Evolutionary conservation across 345 rosid genomes (phyloP), one percentile per base, ranked within the genome.

Genomic region (Citrus sp.): DNA sequence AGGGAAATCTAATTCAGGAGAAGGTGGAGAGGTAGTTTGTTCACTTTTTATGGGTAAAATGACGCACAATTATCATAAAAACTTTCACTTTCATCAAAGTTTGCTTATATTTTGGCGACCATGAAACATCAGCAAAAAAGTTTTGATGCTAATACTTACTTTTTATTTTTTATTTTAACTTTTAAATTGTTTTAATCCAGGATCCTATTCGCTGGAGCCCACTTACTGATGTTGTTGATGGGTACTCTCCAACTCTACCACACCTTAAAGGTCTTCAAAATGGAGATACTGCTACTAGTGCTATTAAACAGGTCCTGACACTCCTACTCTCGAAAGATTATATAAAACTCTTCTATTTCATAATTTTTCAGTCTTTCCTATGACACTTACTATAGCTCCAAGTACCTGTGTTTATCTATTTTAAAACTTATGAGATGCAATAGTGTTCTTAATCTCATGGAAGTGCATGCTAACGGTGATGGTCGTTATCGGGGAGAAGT

Each of bases 251-350:
- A 59, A 96, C 99, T 49, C 69, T 96, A 71, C 99, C 99, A 37
- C 99, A 96, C 85, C 99, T 96, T 61, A 96, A 94, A 89, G 99
- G 99, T 71, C 99, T 96, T 82, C 97, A 96, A 84, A 96, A 96
- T 79, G 99, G 99, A 14, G 99, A 96, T 79, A 96, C 93, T 79
- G 99, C 99, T 71, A 96, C 99, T 0, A 96, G 99, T 88, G 98
- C 99, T 83, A 96, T 96, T 84, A 96, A 96, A 84, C 97, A 94
- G 99, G 99, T 95, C 35, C 74, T 77, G 70, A 12, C 65, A 60
- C 65, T 79, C 77, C 79, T 73, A 35, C 73, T 75, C 79, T 13
- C 10, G 46, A 72, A 62, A 54, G 38, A 74, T 25, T 51, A 40
- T 66, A 70, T 9, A 35, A 51, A 54, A n/a, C 40, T 32, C 24